Conservation (phyloP, 2,329 filamentous ascomycete genomes). For the Cladosporium sp. region DNA sequence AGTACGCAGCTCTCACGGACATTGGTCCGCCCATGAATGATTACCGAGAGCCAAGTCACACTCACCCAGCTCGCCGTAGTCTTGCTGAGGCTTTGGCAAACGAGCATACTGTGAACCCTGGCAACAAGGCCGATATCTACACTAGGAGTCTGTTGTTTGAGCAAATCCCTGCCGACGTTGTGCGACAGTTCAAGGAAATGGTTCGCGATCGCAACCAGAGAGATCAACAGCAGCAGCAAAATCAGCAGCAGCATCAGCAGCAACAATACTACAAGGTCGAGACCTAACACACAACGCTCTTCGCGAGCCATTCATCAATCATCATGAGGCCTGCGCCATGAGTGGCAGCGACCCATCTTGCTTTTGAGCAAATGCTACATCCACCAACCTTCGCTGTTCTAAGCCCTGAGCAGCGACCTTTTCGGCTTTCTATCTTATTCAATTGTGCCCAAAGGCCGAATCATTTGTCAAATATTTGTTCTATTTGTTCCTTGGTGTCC, state of each 20-base stretch:
- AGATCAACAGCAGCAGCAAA: conserved; percentile 29
- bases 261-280: conserved; percentile 14
- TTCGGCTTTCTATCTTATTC: conserved; percentile 19
- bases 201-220: conserved; percentile 61
- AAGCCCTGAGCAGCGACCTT: conserved; percentile 17
- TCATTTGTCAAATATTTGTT: conserved; percentile 1
- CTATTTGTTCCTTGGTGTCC: neutral
- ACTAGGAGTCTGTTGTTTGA: conserved; percentile 92
- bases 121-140: conserved; percentile 81
- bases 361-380: conserved; percentile 12
- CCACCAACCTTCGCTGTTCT: conserved; percentile 22
- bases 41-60: conserved; percentile 21
- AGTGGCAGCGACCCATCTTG: neutral
- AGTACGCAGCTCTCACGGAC: conserved; percentile 79
- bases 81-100: conserved; percentile 77
- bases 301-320: neutral
- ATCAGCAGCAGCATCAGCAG: neutral
- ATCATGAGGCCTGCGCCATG: neutral
- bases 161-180: conserved; percentile 86
- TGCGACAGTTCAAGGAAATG: conserved; percentile 89
- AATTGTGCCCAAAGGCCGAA: neutral
- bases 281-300: neutral
- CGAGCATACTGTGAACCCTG: conserved; percentile 47
- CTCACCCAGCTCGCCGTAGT: conserved; percentile 62
- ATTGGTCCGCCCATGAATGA: conserved; percentile 62